Evolutionary conservation across 2,329 filamentous ascomycete genomes (phyloP).

Genomic region (Monosporascus sp.): DNA sequence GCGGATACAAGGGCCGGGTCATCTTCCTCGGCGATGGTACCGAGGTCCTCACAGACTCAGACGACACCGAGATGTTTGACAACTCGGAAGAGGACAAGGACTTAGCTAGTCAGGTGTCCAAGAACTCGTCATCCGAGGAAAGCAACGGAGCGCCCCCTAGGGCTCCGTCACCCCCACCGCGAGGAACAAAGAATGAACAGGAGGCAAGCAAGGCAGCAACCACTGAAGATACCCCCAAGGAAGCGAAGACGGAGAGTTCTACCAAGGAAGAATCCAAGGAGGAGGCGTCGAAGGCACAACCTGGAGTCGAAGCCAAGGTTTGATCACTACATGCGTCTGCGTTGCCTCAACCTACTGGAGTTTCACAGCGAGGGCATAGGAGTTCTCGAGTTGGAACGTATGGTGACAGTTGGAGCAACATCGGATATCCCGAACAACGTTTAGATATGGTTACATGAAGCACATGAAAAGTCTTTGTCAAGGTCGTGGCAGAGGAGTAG

Average conservation of each 20-base stretch:
- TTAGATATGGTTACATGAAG: conserved; percentile 17
- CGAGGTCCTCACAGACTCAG: conserved; percentile 81
- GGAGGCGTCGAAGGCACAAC: conserved; percentile 15
- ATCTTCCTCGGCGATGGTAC: conserved; percentile 95
- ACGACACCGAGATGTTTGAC: conserved; percentile 92
- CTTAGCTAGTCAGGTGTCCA: conserved; percentile 75
- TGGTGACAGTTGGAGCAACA: neutral
- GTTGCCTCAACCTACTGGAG: conserved; percentile 1
- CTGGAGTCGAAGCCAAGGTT: conserved; percentile 17
- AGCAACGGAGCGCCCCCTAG: conserved; percentile 23
- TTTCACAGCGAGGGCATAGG: conserved; percentile 6
- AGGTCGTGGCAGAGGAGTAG: conserved; percentile 13
- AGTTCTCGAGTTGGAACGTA: neutral
- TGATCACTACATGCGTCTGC: conserved; percentile 10
- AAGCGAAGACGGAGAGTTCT: conserved; percentile 12
- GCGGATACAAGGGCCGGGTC: conserved; percentile 76
- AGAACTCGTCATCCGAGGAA: conserved; percentile 36
- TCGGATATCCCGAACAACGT: conserved; percentile 3
- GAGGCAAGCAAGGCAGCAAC: conserved; percentile 19
- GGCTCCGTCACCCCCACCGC: conserved; percentile 26
- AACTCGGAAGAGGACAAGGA: conserved; percentile 81
- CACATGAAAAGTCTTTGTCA: conserved; percentile 19
- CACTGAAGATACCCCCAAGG: conserved; percentile 17
- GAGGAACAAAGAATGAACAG: conserved; percentile 22
- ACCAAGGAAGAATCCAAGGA: conserved; percentile 20